Percentiles rank a stretch among this genome's conserved stretches.
Evolutionary conservation across 2,329 filamentous ascomycete genomes (phyloP).

Genomic region (Alternaria hordeiaustralica): DNA sequence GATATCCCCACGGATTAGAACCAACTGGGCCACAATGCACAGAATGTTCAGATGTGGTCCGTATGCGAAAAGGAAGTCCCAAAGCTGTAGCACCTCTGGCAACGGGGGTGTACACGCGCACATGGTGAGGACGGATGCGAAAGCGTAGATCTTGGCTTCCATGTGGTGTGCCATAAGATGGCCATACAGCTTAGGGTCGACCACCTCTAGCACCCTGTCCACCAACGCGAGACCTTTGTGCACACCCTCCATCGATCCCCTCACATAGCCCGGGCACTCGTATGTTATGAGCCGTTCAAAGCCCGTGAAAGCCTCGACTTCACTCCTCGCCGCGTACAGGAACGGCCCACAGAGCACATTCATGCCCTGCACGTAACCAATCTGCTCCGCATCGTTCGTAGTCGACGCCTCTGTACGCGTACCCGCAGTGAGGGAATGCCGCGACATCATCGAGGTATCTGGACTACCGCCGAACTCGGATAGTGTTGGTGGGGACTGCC

Average conservation of each 20-base stretch:
- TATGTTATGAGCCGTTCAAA: slow-evolving; percentile 87
- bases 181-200: slow-evolving; percentile 84
- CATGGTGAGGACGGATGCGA: slow-evolving; percentile 90
- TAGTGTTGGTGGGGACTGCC: slow-evolving; percentile 57
- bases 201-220: slow-evolving; percentile 88
- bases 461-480: slow-evolving; percentile 58
- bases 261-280: slow-evolving; percentile 92
- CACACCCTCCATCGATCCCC: slow-evolving; percentile 95
- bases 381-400: slow-evolving; percentile 65
- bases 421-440: slow-evolving; percentile 38
- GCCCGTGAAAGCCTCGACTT: slow-evolving; percentile 91
- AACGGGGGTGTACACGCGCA: slow-evolving; percentile 95
- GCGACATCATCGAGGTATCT: slow-evolving; percentile 48
- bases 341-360: slow-evolving; percentile 97
- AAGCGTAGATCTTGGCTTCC: slow-evolving; percentile 93
- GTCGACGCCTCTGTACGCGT: slow-evolving; percentile 41
- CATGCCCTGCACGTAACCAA: slow-evolving; percentile 98
- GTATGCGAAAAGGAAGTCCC: slow-evolving; percentile 98
- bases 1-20: slow-evolving; percentile 84
- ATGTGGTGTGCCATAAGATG: slow-evolving; percentile 87
- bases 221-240: slow-evolving; percentile 90
- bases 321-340: slow-evolving; percentile 90
- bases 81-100: slow-evolving; percentile 88
- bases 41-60: slow-evolving; percentile 93
- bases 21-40: slow-evolving; percentile 93